phyloP scores from a whole-genome alignment of 371 early-diverging fungal genomes.

The Mucor indicus region DNA sequence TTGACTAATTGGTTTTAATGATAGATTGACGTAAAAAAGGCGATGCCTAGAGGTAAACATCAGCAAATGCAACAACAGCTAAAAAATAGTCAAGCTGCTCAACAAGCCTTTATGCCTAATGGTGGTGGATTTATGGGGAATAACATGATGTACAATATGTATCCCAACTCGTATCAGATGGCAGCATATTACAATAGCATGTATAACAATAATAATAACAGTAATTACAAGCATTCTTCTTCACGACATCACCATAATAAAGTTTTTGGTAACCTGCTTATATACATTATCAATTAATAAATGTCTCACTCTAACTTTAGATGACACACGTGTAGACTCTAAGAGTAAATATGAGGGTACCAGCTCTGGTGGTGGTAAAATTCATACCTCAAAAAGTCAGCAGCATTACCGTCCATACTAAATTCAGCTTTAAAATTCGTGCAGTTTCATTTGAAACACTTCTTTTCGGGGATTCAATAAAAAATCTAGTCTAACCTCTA shows the following conservation, averaged over 20 bases:
- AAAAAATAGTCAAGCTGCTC: slow-evolving; percentile 21
- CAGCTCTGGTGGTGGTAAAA: slow-evolving; percentile 23
- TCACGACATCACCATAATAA: not conserved
- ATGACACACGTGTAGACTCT: slow-evolving; percentile 5
- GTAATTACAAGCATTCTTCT: not conserved
- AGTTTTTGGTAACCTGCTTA: too few relatives aligned
- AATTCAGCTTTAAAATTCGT: too few relatives aligned
- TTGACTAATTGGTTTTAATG: not conserved
- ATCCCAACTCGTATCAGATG: slow-evolving; percentile 14
- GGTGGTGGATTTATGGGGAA: not conserved
- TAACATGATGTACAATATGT: slow-evolving; percentile 22
- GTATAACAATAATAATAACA: slow-evolving; percentile 3
- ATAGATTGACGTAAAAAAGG: slow-evolving; percentile 67
- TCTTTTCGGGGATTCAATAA: not conserved
- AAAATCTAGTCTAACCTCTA: too few relatives aligned
- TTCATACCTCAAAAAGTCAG: slow-evolving; percentile 41
- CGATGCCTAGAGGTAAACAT: slow-evolving; percentile 54
- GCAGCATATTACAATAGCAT: slow-evolving; percentile 27
- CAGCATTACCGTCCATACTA: slow-evolving; percentile 41
- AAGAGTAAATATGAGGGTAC: not conserved
- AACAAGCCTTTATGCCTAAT: slow-evolving; percentile 1
- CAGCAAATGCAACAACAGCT: not conserved
- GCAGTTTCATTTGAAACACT: not conserved
- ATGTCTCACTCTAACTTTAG: not conserved
- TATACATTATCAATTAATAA: too few relatives aligned